phyloP scores from a whole-genome alignment of 2,329 filamentous ascomycete species.

The Talaromyces sp. region DNA sequence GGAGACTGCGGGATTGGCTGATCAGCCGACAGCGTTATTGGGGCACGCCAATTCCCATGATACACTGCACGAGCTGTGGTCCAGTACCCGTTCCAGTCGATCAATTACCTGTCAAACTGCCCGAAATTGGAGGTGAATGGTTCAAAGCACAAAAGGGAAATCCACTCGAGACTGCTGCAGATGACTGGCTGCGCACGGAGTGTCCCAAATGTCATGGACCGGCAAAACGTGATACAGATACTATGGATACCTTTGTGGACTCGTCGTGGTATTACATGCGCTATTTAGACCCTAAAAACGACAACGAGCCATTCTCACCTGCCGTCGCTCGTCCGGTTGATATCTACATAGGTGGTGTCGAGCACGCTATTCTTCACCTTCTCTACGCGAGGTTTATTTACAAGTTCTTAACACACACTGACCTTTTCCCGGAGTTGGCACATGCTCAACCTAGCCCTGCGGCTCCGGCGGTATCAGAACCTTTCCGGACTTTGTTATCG shows the following conservation, averaged over 20 bases:
- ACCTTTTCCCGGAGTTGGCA: slow-evolving; percentile 40
- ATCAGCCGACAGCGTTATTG: slow-evolving; percentile 91
- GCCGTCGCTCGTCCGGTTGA: slow-evolving; percentile 68
- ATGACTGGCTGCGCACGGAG: slow-evolving; percentile 70
- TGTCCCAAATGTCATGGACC: slow-evolving; percentile 69
- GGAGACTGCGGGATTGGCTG: slow-evolving; percentile 84
- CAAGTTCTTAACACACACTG: slow-evolving; percentile 69
- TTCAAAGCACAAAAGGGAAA: slow-evolving; percentile 70
- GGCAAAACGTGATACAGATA: slow-evolving; percentile 83
- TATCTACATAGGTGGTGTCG: slow-evolving; percentile 83
- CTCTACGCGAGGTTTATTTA: slow-evolving; percentile 88
- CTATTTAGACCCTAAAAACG: slow-evolving; percentile 70
- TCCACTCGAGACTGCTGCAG: slow-evolving; percentile 65
- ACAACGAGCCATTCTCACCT: slow-evolving; percentile 60
- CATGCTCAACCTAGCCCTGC: slow-evolving; percentile 31
- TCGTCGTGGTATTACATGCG: slow-evolving; percentile 92
- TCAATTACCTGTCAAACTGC: slow-evolving; percentile 74
- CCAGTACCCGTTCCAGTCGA: slow-evolving; percentile 73
- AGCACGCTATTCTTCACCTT: slow-evolving; percentile 86
- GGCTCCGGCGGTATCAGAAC: slow-evolving; percentile 58
- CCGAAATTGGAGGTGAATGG: slow-evolving; percentile 67
- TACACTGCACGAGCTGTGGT: slow-evolving; percentile 77
- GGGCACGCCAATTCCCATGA: slow-evolving; percentile 85
- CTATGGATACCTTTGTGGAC: slow-evolving; percentile 95
- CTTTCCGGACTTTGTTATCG: slow-evolving; percentile 77